These are phyloP conservation scores for Talaromyces atroroseus DNA, from an alignment of 2,329 filamentous ascomycete species.

Conservation along the genomic window DNA sequence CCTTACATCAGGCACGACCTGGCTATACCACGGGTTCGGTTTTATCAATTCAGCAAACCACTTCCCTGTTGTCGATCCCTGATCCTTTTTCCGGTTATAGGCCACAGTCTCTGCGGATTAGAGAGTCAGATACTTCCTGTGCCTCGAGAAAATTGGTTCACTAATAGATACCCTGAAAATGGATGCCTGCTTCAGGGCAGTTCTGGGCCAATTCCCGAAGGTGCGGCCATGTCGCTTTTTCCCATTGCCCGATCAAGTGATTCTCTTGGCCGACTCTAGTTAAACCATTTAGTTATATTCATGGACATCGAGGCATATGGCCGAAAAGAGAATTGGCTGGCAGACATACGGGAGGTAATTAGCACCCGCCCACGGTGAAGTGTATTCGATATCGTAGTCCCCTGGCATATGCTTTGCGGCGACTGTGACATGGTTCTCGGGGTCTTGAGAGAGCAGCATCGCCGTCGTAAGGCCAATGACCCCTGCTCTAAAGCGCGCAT, in stretches of 20 bases:
- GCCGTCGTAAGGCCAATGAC: slow-evolving; percentile 63
- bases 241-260: slow-evolving; percentile 41
- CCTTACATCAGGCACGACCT: slow-evolving; percentile 62
- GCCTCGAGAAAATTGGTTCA: not conserved
- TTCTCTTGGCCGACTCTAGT: slow-evolving; percentile 1
- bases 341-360: slow-evolving; percentile 65
- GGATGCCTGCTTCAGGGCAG: slow-evolving; percentile 68
- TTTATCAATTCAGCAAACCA: slow-evolving; percentile 64
- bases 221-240: slow-evolving; percentile 60
- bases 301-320: not conserved
- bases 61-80: slow-evolving; percentile 46
- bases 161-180: not conserved
- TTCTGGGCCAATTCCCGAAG: slow-evolving; percentile 56
- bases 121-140: not conserved
- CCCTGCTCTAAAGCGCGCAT: slow-evolving; percentile 48
- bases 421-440: slow-evolving; percentile 59
- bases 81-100: slow-evolving; percentile 61
- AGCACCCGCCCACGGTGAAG: slow-evolving; percentile 82
- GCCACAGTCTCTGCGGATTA: slow-evolving; percentile 42
- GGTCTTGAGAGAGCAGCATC: slow-evolving; percentile 54
- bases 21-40: slow-evolving; percentile 67
- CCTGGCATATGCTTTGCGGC: slow-evolving; percentile 88
- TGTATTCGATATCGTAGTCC: slow-evolving; percentile 87
- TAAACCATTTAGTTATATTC: not conserved
- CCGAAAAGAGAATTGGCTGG: not conserved